A percentile compares a stretch with the other conserved stretches of the same genome.
Conservation (phyloP, 805 yeast species). For the Kuraishia ogatae region DNA sequence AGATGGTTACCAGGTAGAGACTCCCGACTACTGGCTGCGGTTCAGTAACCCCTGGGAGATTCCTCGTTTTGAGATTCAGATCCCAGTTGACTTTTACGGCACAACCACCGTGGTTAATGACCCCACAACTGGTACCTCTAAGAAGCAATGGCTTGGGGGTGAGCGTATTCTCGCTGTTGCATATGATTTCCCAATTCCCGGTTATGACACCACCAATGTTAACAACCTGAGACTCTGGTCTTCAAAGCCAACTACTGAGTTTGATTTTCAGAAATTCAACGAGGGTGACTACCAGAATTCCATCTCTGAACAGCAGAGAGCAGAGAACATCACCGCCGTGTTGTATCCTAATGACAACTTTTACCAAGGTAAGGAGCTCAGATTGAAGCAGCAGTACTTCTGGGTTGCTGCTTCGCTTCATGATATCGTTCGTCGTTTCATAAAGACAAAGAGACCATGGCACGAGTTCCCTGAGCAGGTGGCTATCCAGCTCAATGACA, state of each 20-base stretch:
- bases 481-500: constrained; percentile 90
- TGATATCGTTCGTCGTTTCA: constrained; percentile 84
- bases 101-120: constrained; percentile 51
- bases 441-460: constrained; percentile 74
- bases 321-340: constrained; percentile 89
- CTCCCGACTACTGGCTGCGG: constrained; percentile 91
- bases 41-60: constrained; percentile 92
- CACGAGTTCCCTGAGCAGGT: constrained; percentile 73
- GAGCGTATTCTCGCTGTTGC: constrained; percentile 87
- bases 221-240: constrained; percentile 89
- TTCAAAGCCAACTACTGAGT: constrained; percentile 82
- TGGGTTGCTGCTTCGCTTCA: constrained; percentile 95
- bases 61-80: constrained; percentile 75
- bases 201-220: constrained; percentile 73
- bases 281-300: constrained; percentile 85
- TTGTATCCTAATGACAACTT: constrained; percentile 92
- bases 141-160: constrained; percentile 77
- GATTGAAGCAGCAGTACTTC: constrained; percentile 92
- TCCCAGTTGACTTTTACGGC: constrained; percentile 89
- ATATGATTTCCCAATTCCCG: constrained; percentile 89
- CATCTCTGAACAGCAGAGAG: constrained; percentile 76
- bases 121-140: constrained; percentile 42
- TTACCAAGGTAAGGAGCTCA: constrained; percentile 81
- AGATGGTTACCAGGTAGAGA: constrained; percentile 89
- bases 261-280: constrained; percentile 85